A percentile compares a stretch with the other conserved stretches of the same genome.
phyloP scores from a whole-genome alignment of 345 rosid species.

The Erucastrum elatum region DNA sequence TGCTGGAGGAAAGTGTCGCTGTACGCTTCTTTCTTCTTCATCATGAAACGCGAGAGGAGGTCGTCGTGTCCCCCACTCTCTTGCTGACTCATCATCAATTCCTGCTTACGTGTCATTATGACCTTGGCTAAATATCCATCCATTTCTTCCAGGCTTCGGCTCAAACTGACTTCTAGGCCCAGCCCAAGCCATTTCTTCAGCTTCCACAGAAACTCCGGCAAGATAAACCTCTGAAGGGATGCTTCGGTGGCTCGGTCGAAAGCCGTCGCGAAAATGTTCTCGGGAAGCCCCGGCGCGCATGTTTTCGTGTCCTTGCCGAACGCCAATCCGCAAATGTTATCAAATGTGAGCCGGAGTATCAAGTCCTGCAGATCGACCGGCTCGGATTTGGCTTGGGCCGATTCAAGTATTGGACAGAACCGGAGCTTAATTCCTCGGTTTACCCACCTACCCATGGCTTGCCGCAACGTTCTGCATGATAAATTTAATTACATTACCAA shows the following conservation, averaged over 20 bases:
- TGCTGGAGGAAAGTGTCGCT: constrained; percentile 60
- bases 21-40: constrained; percentile 70
- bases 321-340: constrained; percentile 78
- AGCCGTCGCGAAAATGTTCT: constrained; percentile 62
- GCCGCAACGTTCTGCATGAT: constrained; percentile 41
- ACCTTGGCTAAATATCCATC: constrained; percentile 58
- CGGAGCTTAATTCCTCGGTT: constrained; percentile 65
- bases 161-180: constrained; percentile 62
- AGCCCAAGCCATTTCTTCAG: constrained; percentile 62
- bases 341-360: constrained; percentile 72
- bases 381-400: constrained; percentile 45
- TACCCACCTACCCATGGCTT: constrained; percentile 84
- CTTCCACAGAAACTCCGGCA: constrained; percentile 68
- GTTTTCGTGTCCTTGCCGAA: constrained; percentile 76
- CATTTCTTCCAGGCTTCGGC: constrained; percentile 56
- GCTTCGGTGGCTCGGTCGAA: constrained; percentile 83
- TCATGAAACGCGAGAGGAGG: constrained; percentile 71
- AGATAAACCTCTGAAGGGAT: constrained; percentile 61
- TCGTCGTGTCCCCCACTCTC: constrained; percentile 50
- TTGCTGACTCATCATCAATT: constrained; percentile 43
- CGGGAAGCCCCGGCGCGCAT: constrained; percentile 52
- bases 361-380: constrained; percentile 71
- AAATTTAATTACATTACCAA: neutral
- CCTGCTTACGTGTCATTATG: constrained; percentile 60
- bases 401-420: constrained; percentile 61